These are phyloP conservation scores for Schizonepeta tenuifolia DNA, from an alignment of 257 asterid species.

Conservation along the genomic window DNA sequence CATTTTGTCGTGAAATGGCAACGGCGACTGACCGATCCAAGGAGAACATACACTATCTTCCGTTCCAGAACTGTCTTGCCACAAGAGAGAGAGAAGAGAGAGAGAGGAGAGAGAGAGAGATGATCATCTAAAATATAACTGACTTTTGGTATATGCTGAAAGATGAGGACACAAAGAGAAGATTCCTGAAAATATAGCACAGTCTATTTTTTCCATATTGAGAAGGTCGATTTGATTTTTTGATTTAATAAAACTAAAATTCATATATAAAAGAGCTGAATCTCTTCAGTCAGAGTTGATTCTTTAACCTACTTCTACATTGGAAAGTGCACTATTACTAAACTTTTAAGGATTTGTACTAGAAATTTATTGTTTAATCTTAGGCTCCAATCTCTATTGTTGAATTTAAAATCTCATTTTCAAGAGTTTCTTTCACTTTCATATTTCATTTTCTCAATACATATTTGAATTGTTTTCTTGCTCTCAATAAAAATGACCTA, in stretches of 20 bases:
- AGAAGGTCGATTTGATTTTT: background rate
- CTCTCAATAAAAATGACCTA: too few species aligned
- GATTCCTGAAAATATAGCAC: constrained; percentile 10
- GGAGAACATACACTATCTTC: constrained; percentile 18
- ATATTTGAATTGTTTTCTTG: too few species aligned
- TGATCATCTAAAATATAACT: too few species aligned
- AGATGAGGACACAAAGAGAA: constrained; percentile 2
- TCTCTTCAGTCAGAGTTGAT: constrained; percentile 4
- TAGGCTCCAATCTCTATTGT: too few species aligned
- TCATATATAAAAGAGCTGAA: background rate
- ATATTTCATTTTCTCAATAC: too few species aligned
- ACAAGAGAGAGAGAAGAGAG: background rate
- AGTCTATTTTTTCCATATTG: background rate
- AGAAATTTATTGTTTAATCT: background rate
- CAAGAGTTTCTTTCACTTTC: too few species aligned
- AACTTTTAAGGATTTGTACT: too few species aligned
- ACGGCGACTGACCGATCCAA: constrained; percentile 38
- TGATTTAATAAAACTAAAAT: too few species aligned
- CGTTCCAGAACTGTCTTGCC: background rate
- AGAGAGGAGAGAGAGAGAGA: background rate
- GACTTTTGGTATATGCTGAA: background rate
- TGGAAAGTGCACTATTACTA: background rate
- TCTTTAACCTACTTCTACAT: constrained; percentile 12
- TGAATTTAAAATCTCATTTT: too few species aligned
- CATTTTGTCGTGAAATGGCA: constrained; percentile 29